Percentiles rank a stretch among this genome's conserved stretches.
phyloP scores from a whole-genome alignment of 805 yeast genomes.

The Blastobotrys terrestris region DNA sequence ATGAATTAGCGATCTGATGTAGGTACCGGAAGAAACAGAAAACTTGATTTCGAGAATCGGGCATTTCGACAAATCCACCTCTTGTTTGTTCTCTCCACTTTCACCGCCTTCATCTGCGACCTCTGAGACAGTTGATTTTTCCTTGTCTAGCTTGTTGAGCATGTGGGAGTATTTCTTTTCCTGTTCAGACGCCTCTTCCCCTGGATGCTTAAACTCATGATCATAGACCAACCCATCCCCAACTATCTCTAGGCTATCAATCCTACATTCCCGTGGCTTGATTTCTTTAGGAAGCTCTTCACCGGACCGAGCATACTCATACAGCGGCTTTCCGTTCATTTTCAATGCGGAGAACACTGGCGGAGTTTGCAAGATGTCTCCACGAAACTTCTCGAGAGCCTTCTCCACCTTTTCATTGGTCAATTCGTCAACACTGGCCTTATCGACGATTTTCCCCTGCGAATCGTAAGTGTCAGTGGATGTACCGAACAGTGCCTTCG shows the following conservation, averaged over 20 bases:
- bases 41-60: conserved; percentile 61
- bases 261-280: conserved; percentile 62
- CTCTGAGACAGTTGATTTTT: conserved; percentile 6
- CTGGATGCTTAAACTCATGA: conserved; percentile 46
- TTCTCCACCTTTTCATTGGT: conserved; percentile 44
- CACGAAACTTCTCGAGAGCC: conserved; percentile 62
- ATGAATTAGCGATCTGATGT: conserved; percentile 81
- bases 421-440: conserved; percentile 51
- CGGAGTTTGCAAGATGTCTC: conserved; percentile 81
- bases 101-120: conserved; percentile 20
- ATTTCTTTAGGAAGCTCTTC: conserved; percentile 80
- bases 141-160: conserved; percentile 32
- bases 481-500: conserved; percentile 81
- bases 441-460: conserved; percentile 73
- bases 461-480: conserved; percentile 92
- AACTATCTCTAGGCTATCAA: conserved; percentile 48
- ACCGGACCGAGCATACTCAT: conserved; percentile 90
- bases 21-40: conserved; percentile 90
- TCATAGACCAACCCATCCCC: conserved; percentile 47
- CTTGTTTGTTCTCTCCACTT: conserved; percentile 10
- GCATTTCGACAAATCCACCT: conserved; percentile 3
- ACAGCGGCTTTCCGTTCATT: conserved; percentile 88
- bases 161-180: conserved; percentile 37
- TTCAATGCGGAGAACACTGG: conserved; percentile 93
- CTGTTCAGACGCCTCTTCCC: conserved; percentile 27